Evolutionary conservation across 2,329 filamentous ascomycete species (phyloP).

Genomic region (Neospermospora avenae): DNA sequence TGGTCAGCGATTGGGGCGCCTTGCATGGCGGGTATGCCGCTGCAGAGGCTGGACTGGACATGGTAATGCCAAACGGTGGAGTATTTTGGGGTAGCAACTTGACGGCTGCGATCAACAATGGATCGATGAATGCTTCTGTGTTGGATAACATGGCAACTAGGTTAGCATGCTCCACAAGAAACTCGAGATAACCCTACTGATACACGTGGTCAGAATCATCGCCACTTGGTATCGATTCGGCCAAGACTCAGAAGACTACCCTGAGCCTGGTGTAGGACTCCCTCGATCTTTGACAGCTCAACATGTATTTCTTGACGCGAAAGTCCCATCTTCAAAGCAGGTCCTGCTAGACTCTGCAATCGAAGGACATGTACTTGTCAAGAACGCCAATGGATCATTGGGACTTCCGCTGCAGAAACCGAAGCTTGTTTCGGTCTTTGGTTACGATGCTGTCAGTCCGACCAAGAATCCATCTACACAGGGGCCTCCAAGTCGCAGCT

Average conservation of each 20-base stretch:
- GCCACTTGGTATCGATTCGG: constrained; percentile 57
- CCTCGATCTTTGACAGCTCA: constrained; percentile 45
- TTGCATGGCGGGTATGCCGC: constrained; percentile 66
- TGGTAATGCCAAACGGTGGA: constrained; percentile 36
- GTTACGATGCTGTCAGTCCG: constrained; percentile 50
- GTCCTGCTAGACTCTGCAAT: constrained; percentile 55
- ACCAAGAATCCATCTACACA: neutral
- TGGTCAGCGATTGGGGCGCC: constrained; percentile 83
- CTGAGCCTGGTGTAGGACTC: constrained; percentile 45
- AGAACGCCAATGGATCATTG: constrained; percentile 47
- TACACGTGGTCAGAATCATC: constrained; percentile 44
- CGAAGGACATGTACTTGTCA: constrained; percentile 63
- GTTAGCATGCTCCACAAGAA: constrained; percentile 55
- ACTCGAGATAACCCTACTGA: neutral
- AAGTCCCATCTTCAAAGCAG: constrained; percentile 40
- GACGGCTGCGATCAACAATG: constrained; percentile 55
- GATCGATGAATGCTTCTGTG: constrained; percentile 41
- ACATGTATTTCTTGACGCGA: constrained; percentile 52
- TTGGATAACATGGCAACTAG: constrained; percentile 59
- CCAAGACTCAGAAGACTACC: constrained; percentile 45
- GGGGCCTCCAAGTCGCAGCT: neutral
- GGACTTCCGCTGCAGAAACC: constrained; percentile 46
- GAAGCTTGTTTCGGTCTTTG: constrained; percentile 54
- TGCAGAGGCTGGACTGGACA: constrained; percentile 77
- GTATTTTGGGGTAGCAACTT: constrained; percentile 33